Percentiles rank a stretch among this genome's conserved stretches.
Evolutionary conservation across 345 rosid species (phyloP).

Genomic region (Excoecaria cochinchinensis): DNA sequence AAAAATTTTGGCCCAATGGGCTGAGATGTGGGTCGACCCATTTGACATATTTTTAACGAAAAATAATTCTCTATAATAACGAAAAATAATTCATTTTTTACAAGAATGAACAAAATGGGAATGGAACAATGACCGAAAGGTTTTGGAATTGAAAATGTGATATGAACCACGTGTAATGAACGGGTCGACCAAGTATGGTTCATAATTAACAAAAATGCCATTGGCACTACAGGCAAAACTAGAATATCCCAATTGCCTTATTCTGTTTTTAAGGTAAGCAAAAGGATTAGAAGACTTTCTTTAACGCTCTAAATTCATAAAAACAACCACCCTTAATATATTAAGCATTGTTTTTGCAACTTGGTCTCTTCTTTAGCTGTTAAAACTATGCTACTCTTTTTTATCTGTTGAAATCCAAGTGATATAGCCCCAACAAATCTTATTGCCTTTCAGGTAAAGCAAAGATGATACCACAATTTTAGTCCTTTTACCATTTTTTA

Average conservation of each 20-base stretch:
- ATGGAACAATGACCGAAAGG: too few relatives aligned
- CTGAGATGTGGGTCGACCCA: too few relatives aligned
- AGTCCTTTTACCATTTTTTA: background rate
- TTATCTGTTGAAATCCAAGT: constrained; percentile 10
- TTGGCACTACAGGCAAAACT: background rate
- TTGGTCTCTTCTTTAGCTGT: constrained; percentile 24
- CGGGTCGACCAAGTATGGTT: constrained; percentile 14
- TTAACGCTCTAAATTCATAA: too few relatives aligned
- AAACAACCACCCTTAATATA: background rate
- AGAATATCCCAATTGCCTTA: background rate
- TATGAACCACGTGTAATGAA: constrained; percentile 25
- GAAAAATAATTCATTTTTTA: too few relatives aligned
- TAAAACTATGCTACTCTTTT: constrained; percentile 15
- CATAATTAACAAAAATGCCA: constrained; percentile 18
- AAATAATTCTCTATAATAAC: too few relatives aligned
- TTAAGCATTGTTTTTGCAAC: constrained; percentile 7
- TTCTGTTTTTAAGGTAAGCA: constrained; percentile 13
- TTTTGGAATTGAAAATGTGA: too few relatives aligned
- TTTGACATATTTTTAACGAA: too few relatives aligned
- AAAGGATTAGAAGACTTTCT: too few relatives aligned
- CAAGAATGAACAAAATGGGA: too few relatives aligned
- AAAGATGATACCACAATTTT: too few relatives aligned
- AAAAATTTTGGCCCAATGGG: too few relatives aligned
- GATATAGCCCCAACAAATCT: constrained; percentile 7
- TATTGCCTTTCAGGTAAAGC: constrained; percentile 31